These are phyloP conservation scores for Chalaropsis ovoidea DNA, from an alignment of 2,329 filamentous ascomycete species.

Conservation along the genomic window DNA sequence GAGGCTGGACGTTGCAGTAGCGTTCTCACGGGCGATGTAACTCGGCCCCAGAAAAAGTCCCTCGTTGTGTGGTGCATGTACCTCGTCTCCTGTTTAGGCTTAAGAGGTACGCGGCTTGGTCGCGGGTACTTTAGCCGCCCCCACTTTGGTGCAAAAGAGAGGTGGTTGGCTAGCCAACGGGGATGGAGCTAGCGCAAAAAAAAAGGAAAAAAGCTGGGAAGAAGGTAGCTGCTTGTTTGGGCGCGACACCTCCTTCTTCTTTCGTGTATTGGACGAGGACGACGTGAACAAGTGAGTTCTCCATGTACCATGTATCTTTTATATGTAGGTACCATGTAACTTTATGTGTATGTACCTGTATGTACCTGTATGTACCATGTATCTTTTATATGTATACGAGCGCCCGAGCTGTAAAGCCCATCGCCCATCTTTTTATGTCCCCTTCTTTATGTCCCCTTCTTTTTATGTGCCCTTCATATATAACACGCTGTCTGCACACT, in stretches of 20 bases:
- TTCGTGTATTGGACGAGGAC: no score
- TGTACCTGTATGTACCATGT: no score
- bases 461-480: not conserved
- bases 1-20: slow-evolving; percentile 17
- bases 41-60: not conserved
- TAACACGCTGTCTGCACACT: not conserved
- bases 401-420: not conserved
- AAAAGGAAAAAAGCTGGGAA: no score
- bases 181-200: not conserved
- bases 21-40: not conserved
- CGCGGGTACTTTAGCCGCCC: not conserved
- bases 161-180: slow-evolving; percentile 19
- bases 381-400: no score
- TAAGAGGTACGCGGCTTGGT: slow-evolving; percentile 11
- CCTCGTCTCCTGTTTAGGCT: not conserved
- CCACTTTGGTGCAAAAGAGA: slow-evolving; percentile 11
- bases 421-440: not conserved
- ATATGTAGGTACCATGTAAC: no score
- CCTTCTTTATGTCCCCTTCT: not conserved
- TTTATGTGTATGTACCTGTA: no score
- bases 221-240: no score
- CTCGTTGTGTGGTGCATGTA: not conserved
- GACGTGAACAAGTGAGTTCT: no score
- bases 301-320: no score
- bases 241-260: no score